A percentile compares a stretch with the other conserved stretches of the same genome.
Conservation (phyloP, 2,329 filamentous ascomycete species). For the Hymenoscyphus infarciens region DNA sequence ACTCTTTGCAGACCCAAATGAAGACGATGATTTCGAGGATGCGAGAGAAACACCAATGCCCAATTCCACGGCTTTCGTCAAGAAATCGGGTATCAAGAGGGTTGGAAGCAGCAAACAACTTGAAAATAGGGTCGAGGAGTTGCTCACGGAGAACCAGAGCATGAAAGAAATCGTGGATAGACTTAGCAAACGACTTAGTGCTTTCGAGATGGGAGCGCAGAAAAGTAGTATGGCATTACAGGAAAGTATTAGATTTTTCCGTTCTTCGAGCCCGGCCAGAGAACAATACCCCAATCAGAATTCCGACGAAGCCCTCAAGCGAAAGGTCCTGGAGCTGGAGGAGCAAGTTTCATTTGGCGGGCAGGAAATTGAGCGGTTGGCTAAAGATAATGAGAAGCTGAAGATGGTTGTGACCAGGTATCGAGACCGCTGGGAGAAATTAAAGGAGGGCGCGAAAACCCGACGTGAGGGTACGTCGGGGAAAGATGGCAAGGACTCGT, state of each 20-base stretch:
- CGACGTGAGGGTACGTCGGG: slow-evolving; percentile 31
- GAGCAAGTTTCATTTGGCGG: slow-evolving; percentile 56
- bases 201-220: slow-evolving; percentile 90
- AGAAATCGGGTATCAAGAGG: slow-evolving; percentile 36
- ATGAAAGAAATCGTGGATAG: slow-evolving; percentile 84
- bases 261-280: slow-evolving; percentile 50
- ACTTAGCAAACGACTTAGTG: slow-evolving; percentile 79
- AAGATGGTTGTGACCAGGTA: slow-evolving; percentile 53
- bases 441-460: slow-evolving; percentile 60
- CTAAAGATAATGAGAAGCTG: slow-evolving; percentile 57
- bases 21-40: slow-evolving; percentile 81
- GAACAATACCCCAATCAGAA: slow-evolving; percentile 17
- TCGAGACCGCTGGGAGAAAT: slow-evolving; percentile 62
- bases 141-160: slow-evolving; percentile 82
- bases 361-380: slow-evolving; percentile 61
- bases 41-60: slow-evolving; percentile 62
- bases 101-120: slow-evolving; percentile 43
- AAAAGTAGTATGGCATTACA: slow-evolving; percentile 81
- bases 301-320: slow-evolving; percentile 43
- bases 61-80: slow-evolving; percentile 42
- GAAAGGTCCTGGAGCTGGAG: slow-evolving; percentile 62
- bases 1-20: slow-evolving; percentile 48
- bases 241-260: slow-evolving; percentile 69
- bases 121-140: slow-evolving; percentile 76
- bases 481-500: slow-evolving; percentile 17